Evolutionary conservation across 2,329 filamentous ascomycete genomes (phyloP).

Genomic region (Aspergillus carbonarius): DNA sequence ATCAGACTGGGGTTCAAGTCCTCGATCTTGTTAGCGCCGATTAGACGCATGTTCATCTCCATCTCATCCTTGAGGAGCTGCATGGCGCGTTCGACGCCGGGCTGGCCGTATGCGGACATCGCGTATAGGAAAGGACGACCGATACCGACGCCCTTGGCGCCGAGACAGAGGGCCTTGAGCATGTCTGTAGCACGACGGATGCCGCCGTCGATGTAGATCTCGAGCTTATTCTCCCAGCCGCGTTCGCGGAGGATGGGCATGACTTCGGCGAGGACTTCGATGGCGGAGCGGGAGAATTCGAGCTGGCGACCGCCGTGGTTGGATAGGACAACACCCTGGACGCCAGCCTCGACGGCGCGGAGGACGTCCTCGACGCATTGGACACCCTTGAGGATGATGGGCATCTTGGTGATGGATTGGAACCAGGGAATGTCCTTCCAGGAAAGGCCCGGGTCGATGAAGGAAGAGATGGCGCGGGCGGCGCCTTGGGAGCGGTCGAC

Average conservation of each 20-base stretch:
- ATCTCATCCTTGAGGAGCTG: slow-evolving; percentile 92
- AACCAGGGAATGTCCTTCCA: slow-evolving; percentile 98
- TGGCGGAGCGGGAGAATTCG: slow-evolving; percentile 82
- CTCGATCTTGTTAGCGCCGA: slow-evolving; percentile 72
- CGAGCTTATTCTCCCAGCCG: slow-evolving; percentile 72
- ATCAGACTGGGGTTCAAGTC: slow-evolving; percentile 79
- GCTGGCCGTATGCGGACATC: slow-evolving; percentile 86
- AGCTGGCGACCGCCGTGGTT: slow-evolving; percentile 96
- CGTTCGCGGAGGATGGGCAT: slow-evolving; percentile 79
- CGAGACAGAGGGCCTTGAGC: slow-evolving; percentile 89
- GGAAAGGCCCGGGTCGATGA: slow-evolving; percentile 90
- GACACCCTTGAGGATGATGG: slow-evolving; percentile 93
- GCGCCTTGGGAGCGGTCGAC: slow-evolving; percentile 90
- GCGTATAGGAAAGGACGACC: slow-evolving; percentile 93
- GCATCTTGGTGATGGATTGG: slow-evolving; percentile 83
- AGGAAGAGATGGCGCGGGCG: slow-evolving; percentile 88
- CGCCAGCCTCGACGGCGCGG: slow-evolving; percentile 74
- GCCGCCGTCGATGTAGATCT: slow-evolving; percentile 89
- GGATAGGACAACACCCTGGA: slow-evolving; percentile 87
- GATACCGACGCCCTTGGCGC: slow-evolving; percentile 89
- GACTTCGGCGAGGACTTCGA: slow-evolving; percentile 90
- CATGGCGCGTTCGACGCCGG: slow-evolving; percentile 90
- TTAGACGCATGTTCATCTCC: slow-evolving; percentile 97
- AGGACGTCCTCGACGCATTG: slow-evolving; percentile 95
- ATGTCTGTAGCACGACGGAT: slow-evolving; percentile 89